These are phyloP conservation scores for Solanum appendiculatum DNA, from an alignment of 257 asterid species.

Conservation along the genomic window DNA sequence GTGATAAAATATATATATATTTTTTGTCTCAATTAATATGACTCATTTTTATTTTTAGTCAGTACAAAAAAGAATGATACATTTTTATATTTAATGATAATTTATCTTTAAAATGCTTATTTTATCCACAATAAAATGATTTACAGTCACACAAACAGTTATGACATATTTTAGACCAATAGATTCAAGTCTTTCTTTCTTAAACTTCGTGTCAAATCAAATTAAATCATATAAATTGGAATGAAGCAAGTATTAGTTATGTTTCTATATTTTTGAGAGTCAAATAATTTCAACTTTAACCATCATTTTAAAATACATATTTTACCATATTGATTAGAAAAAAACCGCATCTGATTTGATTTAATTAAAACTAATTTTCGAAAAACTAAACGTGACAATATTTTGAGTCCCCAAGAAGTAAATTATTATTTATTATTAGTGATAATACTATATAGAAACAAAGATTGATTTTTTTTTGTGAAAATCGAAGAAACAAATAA, in stretches of 20 bases:
- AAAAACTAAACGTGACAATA: neutral
- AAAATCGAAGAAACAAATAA: neutral
- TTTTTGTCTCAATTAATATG: no score
- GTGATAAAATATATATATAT: neutral
- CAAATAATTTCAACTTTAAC: neutral
- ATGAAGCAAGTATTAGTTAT: neutral
- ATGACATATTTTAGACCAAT: no score
- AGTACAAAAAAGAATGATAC: no score
- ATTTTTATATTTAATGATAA: no score
- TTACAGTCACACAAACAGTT: no score
- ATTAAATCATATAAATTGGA: no score
- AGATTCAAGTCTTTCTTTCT: neutral
- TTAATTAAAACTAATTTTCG: neutral
- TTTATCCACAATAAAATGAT: no score
- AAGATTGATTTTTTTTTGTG: neutral
- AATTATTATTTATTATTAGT: neutral
- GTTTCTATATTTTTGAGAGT: neutral
- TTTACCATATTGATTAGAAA: neutral
- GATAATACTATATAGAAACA: neutral
- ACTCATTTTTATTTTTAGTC: no score
- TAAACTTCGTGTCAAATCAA: neutral
- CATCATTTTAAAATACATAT: neutral
- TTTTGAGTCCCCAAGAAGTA: neutral
- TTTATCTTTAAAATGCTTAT: no score
- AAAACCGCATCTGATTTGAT: neutral